These are phyloP conservation scores for Cyberlindnera maclurae DNA, from an alignment of 805 yeast genomes.

Conservation along the genomic window DNA sequence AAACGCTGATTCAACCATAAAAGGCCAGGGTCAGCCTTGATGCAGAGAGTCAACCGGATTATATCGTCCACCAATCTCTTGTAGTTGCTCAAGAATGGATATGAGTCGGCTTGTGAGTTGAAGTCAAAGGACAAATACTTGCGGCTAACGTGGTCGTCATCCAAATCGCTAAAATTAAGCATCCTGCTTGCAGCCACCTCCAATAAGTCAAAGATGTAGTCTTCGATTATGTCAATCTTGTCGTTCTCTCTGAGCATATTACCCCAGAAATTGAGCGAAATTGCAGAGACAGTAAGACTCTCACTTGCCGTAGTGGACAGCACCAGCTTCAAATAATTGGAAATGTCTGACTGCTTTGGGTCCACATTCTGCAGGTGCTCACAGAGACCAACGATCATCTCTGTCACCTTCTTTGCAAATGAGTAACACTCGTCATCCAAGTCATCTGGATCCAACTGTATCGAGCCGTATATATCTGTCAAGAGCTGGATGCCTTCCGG, in stretches of 20 bases:
- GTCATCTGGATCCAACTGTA: constrained; percentile 55
- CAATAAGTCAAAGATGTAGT: constrained; percentile 58
- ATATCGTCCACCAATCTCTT: constrained; percentile 85
- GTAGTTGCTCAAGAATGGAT: constrained; percentile 71
- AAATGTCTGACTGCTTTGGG: constrained; percentile 48
- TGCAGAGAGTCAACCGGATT: constrained; percentile 80
- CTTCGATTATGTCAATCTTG: constrained; percentile 42
- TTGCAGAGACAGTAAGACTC: constrained; percentile 82
- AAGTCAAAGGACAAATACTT: constrained; percentile 77
- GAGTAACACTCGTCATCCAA: constrained; percentile 78
- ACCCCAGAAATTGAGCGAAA: constrained; percentile 93
- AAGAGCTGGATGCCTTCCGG: constrained; percentile 69
- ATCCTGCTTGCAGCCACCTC: constrained; percentile 74
- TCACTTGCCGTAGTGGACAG: constrained; percentile 77
- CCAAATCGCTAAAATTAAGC: constrained; percentile 61
- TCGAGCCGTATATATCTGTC: constrained; percentile 49
- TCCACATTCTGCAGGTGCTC: constrained; percentile 58
- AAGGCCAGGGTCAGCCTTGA: constrained; percentile 74
- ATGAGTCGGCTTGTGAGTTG: constrained; percentile 76
- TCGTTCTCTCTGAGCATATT: constrained; percentile 76
- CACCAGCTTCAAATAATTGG: constrained; percentile 65
- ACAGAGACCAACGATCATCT: constrained; percentile 82
- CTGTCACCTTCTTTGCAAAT: constrained; percentile 82
- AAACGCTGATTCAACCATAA: constrained; percentile 74
- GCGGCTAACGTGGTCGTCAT: constrained; percentile 57